These are phyloP conservation scores for Arthroderma uncinatum DNA, from an alignment of 2,329 filamentous ascomycete genomes.

Conservation along the genomic window DNA sequence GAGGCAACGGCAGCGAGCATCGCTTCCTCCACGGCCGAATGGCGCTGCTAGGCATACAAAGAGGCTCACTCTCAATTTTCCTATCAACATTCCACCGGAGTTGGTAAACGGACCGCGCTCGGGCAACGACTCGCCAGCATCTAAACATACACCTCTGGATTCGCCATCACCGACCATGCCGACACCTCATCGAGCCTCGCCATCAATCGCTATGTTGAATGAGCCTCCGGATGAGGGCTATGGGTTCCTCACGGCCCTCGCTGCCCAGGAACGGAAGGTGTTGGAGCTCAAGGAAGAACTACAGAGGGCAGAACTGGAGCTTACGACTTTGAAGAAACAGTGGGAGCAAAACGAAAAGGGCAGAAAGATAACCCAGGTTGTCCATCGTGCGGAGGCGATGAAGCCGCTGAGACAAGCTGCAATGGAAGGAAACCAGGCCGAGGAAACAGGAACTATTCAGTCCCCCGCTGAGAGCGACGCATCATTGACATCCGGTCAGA, in stretches of 20 bases:
- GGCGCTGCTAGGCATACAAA: constrained; percentile 33
- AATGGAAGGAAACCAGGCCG: not conserved
- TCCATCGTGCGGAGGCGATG: constrained; percentile 48
- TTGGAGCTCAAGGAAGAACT: constrained; percentile 86
- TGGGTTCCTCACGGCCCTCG: constrained; percentile 76
- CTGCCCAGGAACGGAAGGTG: constrained; percentile 80
- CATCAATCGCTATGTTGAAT: constrained; percentile 10
- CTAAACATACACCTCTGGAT: constrained; percentile 9
- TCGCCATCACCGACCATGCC: constrained; percentile 24
- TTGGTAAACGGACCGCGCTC: not conserved
- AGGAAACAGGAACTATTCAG: not conserved
- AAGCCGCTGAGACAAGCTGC: constrained; percentile 41
- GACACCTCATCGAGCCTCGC: constrained; percentile 22
- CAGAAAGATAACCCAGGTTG: constrained; percentile 60
- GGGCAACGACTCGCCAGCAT: constrained; percentile 22
- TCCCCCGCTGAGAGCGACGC: constrained; percentile 1
- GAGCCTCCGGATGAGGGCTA: constrained; percentile 42
- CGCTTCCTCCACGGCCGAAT: constrained; percentile 27
- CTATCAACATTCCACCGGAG: constrained; percentile 30
- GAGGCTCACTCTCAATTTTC: constrained; percentile 38
- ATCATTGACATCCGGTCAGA: constrained; percentile 17
- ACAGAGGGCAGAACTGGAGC: constrained; percentile 64
- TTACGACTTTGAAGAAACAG: constrained; percentile 67
- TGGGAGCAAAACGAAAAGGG: constrained; percentile 68
- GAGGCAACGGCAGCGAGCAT: constrained; percentile 23